Base-by-base conservation (phyloP, 768 basidiomycete species). In the Jaapia argillacea region DNA sequence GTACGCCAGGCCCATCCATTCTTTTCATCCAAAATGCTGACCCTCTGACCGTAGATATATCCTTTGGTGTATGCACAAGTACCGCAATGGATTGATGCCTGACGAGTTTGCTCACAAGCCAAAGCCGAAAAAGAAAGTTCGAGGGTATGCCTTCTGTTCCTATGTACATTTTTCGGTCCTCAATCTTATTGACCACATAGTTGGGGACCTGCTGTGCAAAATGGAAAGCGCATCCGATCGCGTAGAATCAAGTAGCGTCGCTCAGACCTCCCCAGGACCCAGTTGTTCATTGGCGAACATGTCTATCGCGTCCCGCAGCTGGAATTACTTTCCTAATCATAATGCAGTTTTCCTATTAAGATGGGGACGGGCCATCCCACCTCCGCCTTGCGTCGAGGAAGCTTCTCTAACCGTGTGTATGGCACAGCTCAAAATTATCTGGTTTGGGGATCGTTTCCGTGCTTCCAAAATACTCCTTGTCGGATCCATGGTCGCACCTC, bases 1-100 rank as follows among this genome's bases (percentile, higher is more conserved):
- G 26, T 36, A 14, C 26, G 24, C 41, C 14, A 33, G 22, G 24
- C 22, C 10, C 40, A 40, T 10, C 39, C 22, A 33, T 16, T 33
- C 4, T 31, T 44, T 33, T 14, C 36, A 45, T 26, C 20, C 35
- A 18, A 24, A 5, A n/a, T 46, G 25, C 41, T 22, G 37, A n/a
- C n/a, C n/a, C n/a, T n/a, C 24, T 14, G 23, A 10, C 13, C 14
- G 22, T 45, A 90, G 88, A 55, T 91, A 91, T 53, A 76, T 89
- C 45, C 63, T 89, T 5, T 89, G 86, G 88, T 79, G 79, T 51
- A 79, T 87, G 79, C 77, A 85, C 55, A 89, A 86, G 55, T 91
- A 71, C 58, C 71, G 85, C 21, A 65, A 66, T 42, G 78, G 75
- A 1, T 53, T 66, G 22, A 63, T 76, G 1, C 66, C 84, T 2